Conservation (phyloP, 1,284 basidiomycete genomes). For the Jaminaea rosea region DNA sequence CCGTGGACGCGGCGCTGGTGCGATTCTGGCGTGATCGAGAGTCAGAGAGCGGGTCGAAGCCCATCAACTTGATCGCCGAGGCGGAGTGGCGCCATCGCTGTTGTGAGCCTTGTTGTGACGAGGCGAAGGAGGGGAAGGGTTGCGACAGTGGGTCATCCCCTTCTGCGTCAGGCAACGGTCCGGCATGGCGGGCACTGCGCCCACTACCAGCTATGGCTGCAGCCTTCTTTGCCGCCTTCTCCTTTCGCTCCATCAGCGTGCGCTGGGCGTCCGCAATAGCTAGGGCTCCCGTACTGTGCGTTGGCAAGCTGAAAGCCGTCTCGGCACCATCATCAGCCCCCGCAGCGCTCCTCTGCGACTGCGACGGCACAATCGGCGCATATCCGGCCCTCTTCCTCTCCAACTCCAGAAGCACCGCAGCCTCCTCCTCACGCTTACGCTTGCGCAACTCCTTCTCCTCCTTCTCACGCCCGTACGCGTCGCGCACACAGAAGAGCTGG, state of each 20-base stretch:
- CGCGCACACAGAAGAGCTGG: constrained; percentile 17
- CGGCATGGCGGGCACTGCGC: too few species aligned
- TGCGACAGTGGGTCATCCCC: too few species aligned
- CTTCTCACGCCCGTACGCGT: constrained; percentile 13
- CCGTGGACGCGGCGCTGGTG: not conserved
- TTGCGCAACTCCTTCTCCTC: constrained; percentile 14
- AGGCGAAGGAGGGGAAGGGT: too few species aligned
- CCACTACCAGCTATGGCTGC: too few species aligned
- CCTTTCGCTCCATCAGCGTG: not conserved
- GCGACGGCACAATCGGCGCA: too few species aligned
- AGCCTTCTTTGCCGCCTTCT: not conserved
- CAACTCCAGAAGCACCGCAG: not conserved
- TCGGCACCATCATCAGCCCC: not conserved
- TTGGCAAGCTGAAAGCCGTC: too few species aligned
- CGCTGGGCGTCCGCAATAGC: not conserved
- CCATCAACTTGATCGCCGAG: constrained; percentile 11
- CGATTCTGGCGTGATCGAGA: not conserved
- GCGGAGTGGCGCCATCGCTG: constrained; percentile 4
- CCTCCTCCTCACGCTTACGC: constrained; percentile 5
- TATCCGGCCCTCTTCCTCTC: not conserved
- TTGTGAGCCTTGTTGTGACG: too few species aligned
- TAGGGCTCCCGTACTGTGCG: not conserved
- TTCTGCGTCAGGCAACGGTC: too few species aligned
- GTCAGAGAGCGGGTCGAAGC: constrained; percentile 9
- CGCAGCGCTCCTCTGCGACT: not conserved